Evolutionary conservation across 1,139 yeast species (phyloP).

Genomic region (Sugiyamaella sp.): DNA sequence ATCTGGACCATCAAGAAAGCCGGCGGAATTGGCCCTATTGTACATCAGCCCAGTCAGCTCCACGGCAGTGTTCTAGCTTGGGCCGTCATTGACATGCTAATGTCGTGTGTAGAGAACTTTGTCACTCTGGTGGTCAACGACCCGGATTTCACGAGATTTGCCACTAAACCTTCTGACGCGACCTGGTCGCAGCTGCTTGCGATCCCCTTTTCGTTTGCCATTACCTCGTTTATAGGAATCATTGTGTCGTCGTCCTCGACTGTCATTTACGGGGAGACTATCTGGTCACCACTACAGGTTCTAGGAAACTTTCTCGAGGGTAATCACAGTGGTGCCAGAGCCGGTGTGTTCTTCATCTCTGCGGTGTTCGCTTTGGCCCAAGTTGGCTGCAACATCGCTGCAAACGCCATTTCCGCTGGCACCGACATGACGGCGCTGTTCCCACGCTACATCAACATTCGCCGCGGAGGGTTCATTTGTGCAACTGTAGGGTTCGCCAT

Average conservation of each 20-base stretch:
- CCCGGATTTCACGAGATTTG: slow-evolving; percentile 88
- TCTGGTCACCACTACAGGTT: slow-evolving; percentile 88
- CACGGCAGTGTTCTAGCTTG: slow-evolving; percentile 69
- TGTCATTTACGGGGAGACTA: slow-evolving; percentile 65
- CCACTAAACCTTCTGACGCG: slow-evolving; percentile 56
- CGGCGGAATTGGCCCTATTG: slow-evolving; percentile 71
- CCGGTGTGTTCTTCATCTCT: slow-evolving; percentile 82
- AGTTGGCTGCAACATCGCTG: slow-evolving; percentile 89
- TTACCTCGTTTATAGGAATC: slow-evolving; percentile 85
- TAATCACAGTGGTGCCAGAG: slow-evolving; percentile 70
- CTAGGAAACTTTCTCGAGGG: slow-evolving; percentile 65
- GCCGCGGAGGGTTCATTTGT: slow-evolving; percentile 82
- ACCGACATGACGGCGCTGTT: slow-evolving; percentile 85
- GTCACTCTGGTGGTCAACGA: slow-evolving; percentile 86
- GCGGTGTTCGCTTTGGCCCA: slow-evolving; percentile 82
- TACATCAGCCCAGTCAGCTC: slow-evolving; percentile 51
- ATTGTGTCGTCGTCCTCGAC: slow-evolving; percentile 83
- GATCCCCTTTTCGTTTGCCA: slow-evolving; percentile 75
- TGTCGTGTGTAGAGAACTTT: slow-evolving; percentile 82
- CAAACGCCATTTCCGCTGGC: slow-evolving; percentile 87
- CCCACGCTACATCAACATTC: slow-evolving; percentile 77
- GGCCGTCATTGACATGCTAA: slow-evolving; percentile 78
- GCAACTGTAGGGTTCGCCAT: slow-evolving; percentile 75
- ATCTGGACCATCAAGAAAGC: slow-evolving; percentile 81
- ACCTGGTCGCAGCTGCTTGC: slow-evolving; percentile 60